A percentile compares a stretch with the other conserved stretches of the same genome.
phyloP scores from a whole-genome alignment of 805 yeast species.

The Vanderwaltozyma tropicalis region DNA sequence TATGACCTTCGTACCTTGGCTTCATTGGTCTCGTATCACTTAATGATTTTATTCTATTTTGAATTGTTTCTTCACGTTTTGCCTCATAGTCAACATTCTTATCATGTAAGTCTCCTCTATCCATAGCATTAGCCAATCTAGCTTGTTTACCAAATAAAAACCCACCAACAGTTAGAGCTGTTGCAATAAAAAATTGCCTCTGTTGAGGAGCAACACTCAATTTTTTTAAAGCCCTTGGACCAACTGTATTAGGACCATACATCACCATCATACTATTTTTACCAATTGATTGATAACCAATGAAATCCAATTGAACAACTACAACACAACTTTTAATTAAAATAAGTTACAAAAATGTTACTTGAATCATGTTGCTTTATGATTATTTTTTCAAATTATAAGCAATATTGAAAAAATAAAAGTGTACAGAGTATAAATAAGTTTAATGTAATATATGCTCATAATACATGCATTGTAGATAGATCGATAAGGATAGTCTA shows the following conservation, averaged over 20 bases:
- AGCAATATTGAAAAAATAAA: not conserved
- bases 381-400: too few species aligned
- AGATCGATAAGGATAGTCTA: too few species aligned
- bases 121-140: slow-evolving; percentile 51
- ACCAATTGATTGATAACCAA: too few species aligned
- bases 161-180: slow-evolving; percentile 12
- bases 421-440: not conserved
- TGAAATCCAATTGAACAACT: not conserved
- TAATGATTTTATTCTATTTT: slow-evolving; percentile 15
- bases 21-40: slow-evolving; percentile 21
- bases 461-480: not conserved
- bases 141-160: slow-evolving; percentile 35
- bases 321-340: too few species aligned
- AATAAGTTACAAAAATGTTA: too few species aligned
- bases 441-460: not conserved
- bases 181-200: slow-evolving; percentile 8
- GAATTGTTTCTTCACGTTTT: slow-evolving; percentile 28
- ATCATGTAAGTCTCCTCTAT: slow-evolving; percentile 21
- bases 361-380: too few species aligned
- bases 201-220: slow-evolving; percentile 1
- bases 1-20: slow-evolving; percentile 61
- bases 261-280: not conserved
- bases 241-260: not conserved
- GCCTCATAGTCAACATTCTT: slow-evolving; percentile 28
- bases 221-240: not conserved